Base-by-base conservation (phyloP, 352 stramenopile species). In the Phytophthora ohioensis region DNA sequence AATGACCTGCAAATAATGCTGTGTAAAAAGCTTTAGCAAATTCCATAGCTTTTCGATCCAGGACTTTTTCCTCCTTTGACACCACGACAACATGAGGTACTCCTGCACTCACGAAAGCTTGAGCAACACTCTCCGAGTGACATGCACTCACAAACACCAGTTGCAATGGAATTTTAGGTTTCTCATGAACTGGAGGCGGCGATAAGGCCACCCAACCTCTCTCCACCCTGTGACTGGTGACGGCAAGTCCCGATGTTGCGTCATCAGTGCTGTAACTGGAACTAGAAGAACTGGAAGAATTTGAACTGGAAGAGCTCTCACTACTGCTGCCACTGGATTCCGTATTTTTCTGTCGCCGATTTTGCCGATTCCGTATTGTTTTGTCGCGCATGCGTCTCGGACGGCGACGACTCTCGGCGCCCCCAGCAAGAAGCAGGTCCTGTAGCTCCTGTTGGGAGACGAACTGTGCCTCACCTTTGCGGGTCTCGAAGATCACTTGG, bases 41-140 rank as follows among this genome's bases (percentile, higher is more conserved):
- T 69, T 91, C 84, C 82, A 94, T 93, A 7, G 89, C 89, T 61
- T 93, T 95, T 70, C 92, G 85, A 58, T 97, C 90, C 31, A 94
- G 75, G 46, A 97, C 84, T 52, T 96, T 94, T 60, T 90, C 82
- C 60, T 92, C 82, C 45, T 88, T 91, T 11, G 88, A 91, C 2
- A 98, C 91, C 38, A 96, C 92, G 11, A 98, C 87, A 3, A 98
- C 93, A 49, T 98, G 93, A 2, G 90, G 89, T 35, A 98, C 91
- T 6, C 93, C 93, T 1, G 91, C 93, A 43, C 82, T 80, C 54
- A 97, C 93, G 57, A 98, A 98, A 0, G 92, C 91, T 46, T 96
- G 78, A 4, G 90, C 93, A 8, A 93, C 90, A 60, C 80, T 89
- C 57, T 98, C 88, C 21, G 90, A 97, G 71, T 96, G 87, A 59